These are phyloP conservation scores for Whalleya microplaca DNA, from an alignment of 2,329 filamentous ascomycete genomes.

Conservation along the genomic window DNA sequence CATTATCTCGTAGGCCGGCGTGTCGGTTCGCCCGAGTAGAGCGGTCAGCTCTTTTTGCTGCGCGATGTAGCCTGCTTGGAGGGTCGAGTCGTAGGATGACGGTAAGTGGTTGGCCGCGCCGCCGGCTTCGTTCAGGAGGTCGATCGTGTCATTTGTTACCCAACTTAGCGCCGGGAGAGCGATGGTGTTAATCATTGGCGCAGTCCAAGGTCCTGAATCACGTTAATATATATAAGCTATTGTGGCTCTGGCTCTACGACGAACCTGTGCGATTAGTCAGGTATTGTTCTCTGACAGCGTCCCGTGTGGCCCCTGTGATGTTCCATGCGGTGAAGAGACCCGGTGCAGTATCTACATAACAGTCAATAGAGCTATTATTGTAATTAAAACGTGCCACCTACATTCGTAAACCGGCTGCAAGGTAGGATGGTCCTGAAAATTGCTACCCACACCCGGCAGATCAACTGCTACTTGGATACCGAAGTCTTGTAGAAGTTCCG, in stretches of 20 bases:
- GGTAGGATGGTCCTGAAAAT: conserved; percentile 39
- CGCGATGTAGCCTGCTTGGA: conserved; percentile 31
- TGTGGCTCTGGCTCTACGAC: neutral
- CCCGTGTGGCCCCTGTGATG: conserved; percentile 28
- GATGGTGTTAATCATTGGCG: conserved; percentile 36
- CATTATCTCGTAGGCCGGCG: conserved; percentile 36
- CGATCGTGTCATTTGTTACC: conserved; percentile 16
- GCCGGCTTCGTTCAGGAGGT: conserved; percentile 15
- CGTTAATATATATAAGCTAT: too few species aligned
- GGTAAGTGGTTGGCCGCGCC: conserved; percentile 23
- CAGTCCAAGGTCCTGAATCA: conserved; percentile 31
- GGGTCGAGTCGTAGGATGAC: conserved; percentile 27
- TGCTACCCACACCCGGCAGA: conserved; percentile 39
- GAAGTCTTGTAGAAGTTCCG: conserved; percentile 32
- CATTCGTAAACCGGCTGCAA: conserved; percentile 33
- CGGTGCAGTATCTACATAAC: conserved; percentile 27
- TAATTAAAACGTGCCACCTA: conserved; percentile 8
- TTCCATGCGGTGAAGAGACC: conserved; percentile 32
- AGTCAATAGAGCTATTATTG: neutral
- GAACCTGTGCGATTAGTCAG: conserved; percentile 31
- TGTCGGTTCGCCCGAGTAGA: conserved; percentile 29
- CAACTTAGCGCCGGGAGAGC: conserved; percentile 32
- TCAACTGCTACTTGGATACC: conserved; percentile 35
- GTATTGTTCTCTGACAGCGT: conserved; percentile 29
- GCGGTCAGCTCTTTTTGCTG: conserved; percentile 25